phyloP scores from a whole-genome alignment of 2,329 filamentous ascomycete genomes.

The Talaromyces atroroseus region DNA sequence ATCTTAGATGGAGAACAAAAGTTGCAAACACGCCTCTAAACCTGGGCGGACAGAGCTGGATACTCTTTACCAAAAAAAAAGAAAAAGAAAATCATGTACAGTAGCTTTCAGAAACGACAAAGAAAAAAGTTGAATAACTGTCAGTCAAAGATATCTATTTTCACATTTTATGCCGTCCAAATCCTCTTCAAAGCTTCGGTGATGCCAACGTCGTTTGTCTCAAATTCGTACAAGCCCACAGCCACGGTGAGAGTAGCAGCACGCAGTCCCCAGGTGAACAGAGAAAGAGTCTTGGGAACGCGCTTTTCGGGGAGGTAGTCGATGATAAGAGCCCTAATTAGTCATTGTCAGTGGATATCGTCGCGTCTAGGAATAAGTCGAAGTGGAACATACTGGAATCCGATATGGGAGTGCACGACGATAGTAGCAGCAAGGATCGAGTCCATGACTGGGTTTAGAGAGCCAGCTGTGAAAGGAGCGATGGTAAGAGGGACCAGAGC shows the following conservation, averaged over 20 bases:
- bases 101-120: slow-evolving; percentile 8
- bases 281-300: slow-evolving; percentile 61
- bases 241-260: slow-evolving; percentile 72
- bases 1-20: background rate
- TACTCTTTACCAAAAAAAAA: background rate
- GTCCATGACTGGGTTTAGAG: slow-evolving; percentile 82
- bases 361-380: background rate
- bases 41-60: background rate
- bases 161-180: slow-evolving; percentile 65
- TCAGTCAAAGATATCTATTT: background rate
- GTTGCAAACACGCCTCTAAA: background rate
- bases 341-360: background rate
- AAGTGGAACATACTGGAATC: slow-evolving; percentile 64
- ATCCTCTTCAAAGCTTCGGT: slow-evolving; percentile 83
- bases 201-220: slow-evolving; percentile 95
- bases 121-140: slow-evolving; percentile 7
- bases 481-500: slow-evolving; percentile 81
- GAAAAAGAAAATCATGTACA: slow-evolving; percentile 7
- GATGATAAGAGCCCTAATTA: slow-evolving; percentile 61
- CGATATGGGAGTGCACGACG: slow-evolving; percentile 90
- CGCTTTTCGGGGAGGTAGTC: slow-evolving; percentile 80
- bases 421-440: slow-evolving; percentile 76
- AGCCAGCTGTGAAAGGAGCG: slow-evolving; percentile 85
- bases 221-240: slow-evolving; percentile 92
- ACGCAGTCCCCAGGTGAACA: slow-evolving; percentile 74